Conservation (phyloP, 2,329 filamentous ascomycete species). For the Colletotrichum euphorbiae region DNA sequence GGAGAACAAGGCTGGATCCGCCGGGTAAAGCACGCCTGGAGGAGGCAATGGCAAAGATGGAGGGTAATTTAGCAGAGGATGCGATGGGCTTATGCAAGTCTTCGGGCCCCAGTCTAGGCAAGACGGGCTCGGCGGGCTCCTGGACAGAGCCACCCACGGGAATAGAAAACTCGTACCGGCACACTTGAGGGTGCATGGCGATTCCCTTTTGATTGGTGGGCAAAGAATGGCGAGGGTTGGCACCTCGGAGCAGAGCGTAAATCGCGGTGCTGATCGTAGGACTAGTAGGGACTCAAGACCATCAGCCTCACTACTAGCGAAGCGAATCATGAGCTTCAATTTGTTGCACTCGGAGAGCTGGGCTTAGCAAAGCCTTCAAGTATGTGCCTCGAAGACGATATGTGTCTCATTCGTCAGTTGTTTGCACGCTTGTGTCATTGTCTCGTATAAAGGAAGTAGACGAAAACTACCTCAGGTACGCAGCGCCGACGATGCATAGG, state of each 20-base stretch:
- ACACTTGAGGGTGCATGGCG: conserved; percentile 2
- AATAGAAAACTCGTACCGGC: neutral
- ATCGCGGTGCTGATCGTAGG: neutral
- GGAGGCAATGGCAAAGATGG: conserved; percentile 16
- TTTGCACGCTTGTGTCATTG: neutral
- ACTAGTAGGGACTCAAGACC: neutral
- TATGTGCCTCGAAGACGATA: neutral
- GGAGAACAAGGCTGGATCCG: conserved; percentile 20
- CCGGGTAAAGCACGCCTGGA: neutral
- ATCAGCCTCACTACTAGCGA: neutral
- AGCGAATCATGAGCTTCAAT: neutral
- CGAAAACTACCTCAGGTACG: neutral
- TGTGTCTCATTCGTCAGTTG: neutral
- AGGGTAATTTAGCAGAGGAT: conserved; percentile 10
- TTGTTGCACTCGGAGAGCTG: neutral
- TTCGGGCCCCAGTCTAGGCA: conserved; percentile 1
- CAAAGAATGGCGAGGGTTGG: neutral
- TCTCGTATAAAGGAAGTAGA: neutral
- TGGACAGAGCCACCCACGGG: neutral
- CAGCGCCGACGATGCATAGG: neutral
- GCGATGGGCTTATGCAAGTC: conserved; percentile 27
- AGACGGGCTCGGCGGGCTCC: conserved; percentile 11
- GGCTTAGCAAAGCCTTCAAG: neutral
- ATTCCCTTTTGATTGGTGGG: conserved; percentile 4
- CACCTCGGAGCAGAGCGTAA: neutral